A percentile compares a stretch with the other conserved stretches of the same genome.
These are phyloP conservation scores for Dictyostelium intermedium DNA, from an alignment of 78 protist species.

Conservation along the genomic window DNA sequence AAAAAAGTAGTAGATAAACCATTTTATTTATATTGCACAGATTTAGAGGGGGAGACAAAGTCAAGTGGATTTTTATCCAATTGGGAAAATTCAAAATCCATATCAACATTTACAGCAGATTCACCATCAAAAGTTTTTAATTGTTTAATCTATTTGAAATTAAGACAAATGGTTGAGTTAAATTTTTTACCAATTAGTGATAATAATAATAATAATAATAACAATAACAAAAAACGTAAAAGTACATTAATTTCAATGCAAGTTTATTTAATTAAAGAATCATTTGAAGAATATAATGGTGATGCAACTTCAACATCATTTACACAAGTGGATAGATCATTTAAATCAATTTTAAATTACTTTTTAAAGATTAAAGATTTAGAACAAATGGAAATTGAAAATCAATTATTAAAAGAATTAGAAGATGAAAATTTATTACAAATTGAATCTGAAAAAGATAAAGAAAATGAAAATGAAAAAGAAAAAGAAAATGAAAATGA, in stretches of 20 bases:
- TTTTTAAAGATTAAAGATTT: conserved; percentile 1
- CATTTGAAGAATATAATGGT: conserved; percentile 11
- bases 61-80: not conserved
- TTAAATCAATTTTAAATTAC: conserved; percentile 47
- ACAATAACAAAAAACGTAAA: not conserved
- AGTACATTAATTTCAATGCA: conserved; percentile 28
- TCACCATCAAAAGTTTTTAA: not conserved
- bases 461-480: not conserved
- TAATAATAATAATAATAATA: not conserved
- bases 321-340: not conserved
- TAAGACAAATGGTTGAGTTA: not conserved
- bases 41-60: not conserved
- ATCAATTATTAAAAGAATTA: not conserved
- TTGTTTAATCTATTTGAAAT: not conserved
- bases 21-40: not conserved
- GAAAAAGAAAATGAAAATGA: not conserved
- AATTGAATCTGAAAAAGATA: not conserved
- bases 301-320: not conserved
- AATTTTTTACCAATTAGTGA: not conserved
- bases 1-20: not conserved
- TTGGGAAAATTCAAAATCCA: not conserved
- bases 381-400: not conserved
- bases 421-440: not conserved
- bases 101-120: not conserved
- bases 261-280: conserved; percentile 12